These are phyloP conservation scores for Septoria linicola DNA, from an alignment of 2,329 filamentous ascomycete species.

Conservation along the genomic window DNA sequence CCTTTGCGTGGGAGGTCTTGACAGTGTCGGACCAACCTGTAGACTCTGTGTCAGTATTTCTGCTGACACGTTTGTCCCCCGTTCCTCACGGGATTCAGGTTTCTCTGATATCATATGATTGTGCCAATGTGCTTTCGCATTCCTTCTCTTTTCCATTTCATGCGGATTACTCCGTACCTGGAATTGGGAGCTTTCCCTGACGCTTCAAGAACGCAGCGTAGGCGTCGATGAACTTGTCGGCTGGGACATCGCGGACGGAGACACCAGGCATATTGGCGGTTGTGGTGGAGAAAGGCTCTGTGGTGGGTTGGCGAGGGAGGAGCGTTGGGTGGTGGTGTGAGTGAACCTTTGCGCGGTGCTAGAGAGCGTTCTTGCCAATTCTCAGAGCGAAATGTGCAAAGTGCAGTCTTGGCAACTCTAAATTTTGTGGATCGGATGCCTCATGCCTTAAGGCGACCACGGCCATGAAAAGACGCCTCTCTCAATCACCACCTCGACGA, in stretches of 20 bases:
- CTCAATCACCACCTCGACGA: too few relatives aligned
- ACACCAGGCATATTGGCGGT: conserved; percentile 76
- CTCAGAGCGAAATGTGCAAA: too few relatives aligned
- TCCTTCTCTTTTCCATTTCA: conserved; percentile 33
- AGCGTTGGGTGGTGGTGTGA: conserved; percentile 16
- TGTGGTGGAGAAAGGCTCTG: conserved; percentile 18
- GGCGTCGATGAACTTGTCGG: conserved; percentile 84
- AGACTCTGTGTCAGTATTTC: conserved; percentile 48
- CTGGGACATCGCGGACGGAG: conserved; percentile 82
- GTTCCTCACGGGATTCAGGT: conserved; percentile 56
- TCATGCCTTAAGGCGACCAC: too few relatives aligned
- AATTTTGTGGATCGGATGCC: too few relatives aligned
- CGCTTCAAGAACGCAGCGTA: conserved; percentile 91
- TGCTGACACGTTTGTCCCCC: conserved; percentile 44
- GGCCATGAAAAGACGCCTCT: too few relatives aligned
- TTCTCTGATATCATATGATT: conserved; percentile 28
- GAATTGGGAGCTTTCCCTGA: conserved; percentile 88
- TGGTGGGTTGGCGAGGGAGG: conserved; percentile 8
- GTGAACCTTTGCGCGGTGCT: background rate
- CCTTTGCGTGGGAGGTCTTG: conserved; percentile 95
- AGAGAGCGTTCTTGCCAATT: too few relatives aligned
- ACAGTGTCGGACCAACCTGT: conserved; percentile 99
- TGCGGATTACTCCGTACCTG: conserved; percentile 59
- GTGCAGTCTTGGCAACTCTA: too few relatives aligned
- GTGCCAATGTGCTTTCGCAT: conserved; percentile 15